A percentile compares a stretch with the other conserved stretches of the same genome.
Evolutionary conservation across 257 asterid species (phyloP).

Genomic region (Jacaranda copaia): DNA sequence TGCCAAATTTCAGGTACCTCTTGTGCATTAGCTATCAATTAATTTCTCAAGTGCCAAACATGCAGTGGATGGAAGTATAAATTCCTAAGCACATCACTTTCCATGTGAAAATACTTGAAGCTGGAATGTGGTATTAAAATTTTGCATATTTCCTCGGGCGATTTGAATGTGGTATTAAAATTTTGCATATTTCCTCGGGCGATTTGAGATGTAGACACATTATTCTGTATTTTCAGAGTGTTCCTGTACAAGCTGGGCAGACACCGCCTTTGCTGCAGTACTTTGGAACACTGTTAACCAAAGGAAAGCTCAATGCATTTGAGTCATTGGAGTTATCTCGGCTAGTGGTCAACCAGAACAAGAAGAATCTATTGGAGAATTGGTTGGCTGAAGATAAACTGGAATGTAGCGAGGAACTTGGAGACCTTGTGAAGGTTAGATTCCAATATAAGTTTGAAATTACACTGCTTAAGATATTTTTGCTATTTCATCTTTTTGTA

Average conservation of each 20-base stretch:
- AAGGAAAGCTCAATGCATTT: conserved; percentile 91
- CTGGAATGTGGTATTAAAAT: not conserved
- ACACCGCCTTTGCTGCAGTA: conserved; percentile 94
- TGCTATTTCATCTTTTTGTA: not conserved
- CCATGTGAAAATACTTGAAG: not conserved
- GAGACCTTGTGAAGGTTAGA: conserved; percentile 93
- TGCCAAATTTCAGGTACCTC: conserved; percentile 89
- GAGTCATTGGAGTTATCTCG: conserved; percentile 95
- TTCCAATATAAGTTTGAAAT: conserved; percentile 15
- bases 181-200: not conserved
- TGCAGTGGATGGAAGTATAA: conserved; percentile 20
- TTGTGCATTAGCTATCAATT: conserved; percentile 18
- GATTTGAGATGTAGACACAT: not conserved
- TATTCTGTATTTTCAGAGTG: conserved; percentile 67
- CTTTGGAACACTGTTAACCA: conserved; percentile 86
- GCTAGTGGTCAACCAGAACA: conserved; percentile 93
- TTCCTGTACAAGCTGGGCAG: conserved; percentile 97
- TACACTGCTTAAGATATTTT: not conserved
- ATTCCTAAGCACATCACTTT: conserved; percentile 1
- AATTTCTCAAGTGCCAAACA: conserved; percentile 27
- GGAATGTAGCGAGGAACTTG: conserved; percentile 97
- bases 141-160: not conserved
- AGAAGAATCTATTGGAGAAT: conserved; percentile 90
- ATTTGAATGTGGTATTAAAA: not conserved
- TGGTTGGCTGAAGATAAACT: conserved; percentile 97